These are phyloP conservation scores for Rhododendron mucronatum DNA, from an alignment of 148 eudicot species.

Conservation along the genomic window DNA sequence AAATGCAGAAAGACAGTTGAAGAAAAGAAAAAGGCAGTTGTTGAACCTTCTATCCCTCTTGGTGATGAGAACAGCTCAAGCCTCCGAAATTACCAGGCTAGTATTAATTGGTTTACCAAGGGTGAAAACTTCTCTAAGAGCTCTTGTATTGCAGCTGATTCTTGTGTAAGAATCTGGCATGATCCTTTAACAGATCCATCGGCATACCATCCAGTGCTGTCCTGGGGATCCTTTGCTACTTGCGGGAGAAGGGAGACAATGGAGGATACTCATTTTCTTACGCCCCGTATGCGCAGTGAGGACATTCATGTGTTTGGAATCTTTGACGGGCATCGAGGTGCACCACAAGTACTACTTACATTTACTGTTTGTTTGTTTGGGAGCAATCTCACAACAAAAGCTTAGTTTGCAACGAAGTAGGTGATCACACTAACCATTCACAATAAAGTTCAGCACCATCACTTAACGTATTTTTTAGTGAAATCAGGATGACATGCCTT, in stretches of 20 bases:
- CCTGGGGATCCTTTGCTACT: conserved; percentile 87
- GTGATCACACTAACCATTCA: not conserved
- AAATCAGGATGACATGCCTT: not conserved
- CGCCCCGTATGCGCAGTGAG: conserved; percentile 48
- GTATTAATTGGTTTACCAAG: conserved; percentile 57
- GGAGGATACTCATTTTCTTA: conserved; percentile 93
- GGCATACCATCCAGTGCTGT: conserved; percentile 57
- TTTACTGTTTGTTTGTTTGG: conserved; percentile 1
- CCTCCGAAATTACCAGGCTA: conserved; percentile 33
- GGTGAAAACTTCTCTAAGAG: conserved; percentile 47
- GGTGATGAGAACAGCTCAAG: conserved; percentile 24
- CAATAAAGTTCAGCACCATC: not conserved
- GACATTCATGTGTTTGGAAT: conserved; percentile 71
- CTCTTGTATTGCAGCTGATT: conserved; percentile 27
- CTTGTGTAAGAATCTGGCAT: conserved; percentile 23
- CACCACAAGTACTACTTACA: conserved; percentile 1
- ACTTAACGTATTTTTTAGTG: not conserved
- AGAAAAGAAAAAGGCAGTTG: conserved; percentile 9
- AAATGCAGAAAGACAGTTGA: conserved; percentile 27
- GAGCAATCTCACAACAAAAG: not conserved
- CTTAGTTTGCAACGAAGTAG: not conserved
- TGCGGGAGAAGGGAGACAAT: conserved; percentile 90
- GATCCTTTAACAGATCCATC: conserved; percentile 29
- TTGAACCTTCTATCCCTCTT: conserved; percentile 15
- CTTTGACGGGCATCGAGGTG: conserved; percentile 99